These are phyloP conservation scores for Umbelopsis sp. DNA, from an alignment of 192 early-diverging fungal species.

Conservation along the genomic window DNA sequence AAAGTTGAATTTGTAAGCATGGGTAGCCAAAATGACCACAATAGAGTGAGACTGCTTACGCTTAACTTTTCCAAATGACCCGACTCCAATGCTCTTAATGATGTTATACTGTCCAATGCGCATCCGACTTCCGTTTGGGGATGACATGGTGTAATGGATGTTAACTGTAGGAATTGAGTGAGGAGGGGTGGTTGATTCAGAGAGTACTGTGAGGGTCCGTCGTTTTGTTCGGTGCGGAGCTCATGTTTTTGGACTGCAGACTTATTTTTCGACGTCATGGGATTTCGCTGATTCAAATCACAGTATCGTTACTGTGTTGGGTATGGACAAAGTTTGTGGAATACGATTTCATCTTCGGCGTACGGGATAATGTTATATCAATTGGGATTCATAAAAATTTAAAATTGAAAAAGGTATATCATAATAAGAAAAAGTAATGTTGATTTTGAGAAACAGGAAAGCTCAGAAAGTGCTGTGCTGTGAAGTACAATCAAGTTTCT, in stretches of 20 bases:
- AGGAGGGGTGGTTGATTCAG: not conserved
- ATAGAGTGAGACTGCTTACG: constrained; percentile 55
- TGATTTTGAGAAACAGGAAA: too few species aligned
- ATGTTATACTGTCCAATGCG: constrained; percentile 91
- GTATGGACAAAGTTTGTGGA: too few species aligned
- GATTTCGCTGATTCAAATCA: not conserved
- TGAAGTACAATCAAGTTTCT: too few species aligned
- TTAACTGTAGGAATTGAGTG: not conserved
- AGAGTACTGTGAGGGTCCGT: not conserved
- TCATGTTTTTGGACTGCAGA: not conserved
- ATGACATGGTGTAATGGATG: not conserved
- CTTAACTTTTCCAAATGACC: constrained; percentile 99
- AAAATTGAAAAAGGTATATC: too few species aligned
- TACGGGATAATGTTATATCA: too few species aligned
- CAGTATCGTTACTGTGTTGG: too few species aligned
- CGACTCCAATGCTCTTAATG: constrained; percentile 93
- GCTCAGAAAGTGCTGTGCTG: too few species aligned
- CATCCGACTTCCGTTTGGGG: constrained; percentile 22
- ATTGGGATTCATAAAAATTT: too few species aligned
- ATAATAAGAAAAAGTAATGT: too few species aligned
- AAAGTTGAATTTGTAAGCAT: not conserved
- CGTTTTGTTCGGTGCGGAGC: not conserved
- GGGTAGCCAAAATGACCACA: not conserved
- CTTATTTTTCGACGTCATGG: not conserved
- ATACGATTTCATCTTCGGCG: too few species aligned